Evolutionary conservation across 257 asterid genomes (phyloP).

Genomic region (Fraxinus pennsylvanica): DNA sequence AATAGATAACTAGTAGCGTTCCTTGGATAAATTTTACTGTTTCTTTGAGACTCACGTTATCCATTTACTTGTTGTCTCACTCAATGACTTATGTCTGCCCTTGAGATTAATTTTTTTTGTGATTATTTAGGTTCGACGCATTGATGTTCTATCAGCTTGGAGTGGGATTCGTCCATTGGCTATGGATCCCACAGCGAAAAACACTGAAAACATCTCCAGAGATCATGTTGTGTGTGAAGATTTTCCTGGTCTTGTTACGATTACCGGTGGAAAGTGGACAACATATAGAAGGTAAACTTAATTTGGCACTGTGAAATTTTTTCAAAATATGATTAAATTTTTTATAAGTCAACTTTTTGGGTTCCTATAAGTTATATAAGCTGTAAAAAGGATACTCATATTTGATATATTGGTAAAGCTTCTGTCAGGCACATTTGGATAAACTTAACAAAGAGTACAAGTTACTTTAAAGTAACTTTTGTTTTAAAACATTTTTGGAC

Average conservation of each 20-base stretch:
- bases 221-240: constrained; percentile 93
- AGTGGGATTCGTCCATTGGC: constrained; percentile 99
- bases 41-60: background rate
- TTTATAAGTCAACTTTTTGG: background rate
- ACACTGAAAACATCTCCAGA: constrained; percentile 87
- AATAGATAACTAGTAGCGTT: background rate
- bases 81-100: constrained; percentile 7
- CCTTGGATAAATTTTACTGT: background rate
- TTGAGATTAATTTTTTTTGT: constrained; percentile 25
- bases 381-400: background rate
- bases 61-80: background rate
- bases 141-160: constrained; percentile 98
- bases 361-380: background rate
- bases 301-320: background rate
- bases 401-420: background rate
- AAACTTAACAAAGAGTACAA: background rate
- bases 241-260: constrained; percentile 87
- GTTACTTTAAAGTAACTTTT: too few relatives aligned
- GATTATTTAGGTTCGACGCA: constrained; percentile 72
- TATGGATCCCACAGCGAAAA: constrained; percentile 81
- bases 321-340: background rate
- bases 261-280: constrained; percentile 99
- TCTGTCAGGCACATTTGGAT: background rate
- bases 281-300: constrained; percentile 84
- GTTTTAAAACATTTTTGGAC: too few relatives aligned